Conservation (phyloP, 2,329 filamentous ascomycete genomes). For the Aureobasidium sp. region DNA sequence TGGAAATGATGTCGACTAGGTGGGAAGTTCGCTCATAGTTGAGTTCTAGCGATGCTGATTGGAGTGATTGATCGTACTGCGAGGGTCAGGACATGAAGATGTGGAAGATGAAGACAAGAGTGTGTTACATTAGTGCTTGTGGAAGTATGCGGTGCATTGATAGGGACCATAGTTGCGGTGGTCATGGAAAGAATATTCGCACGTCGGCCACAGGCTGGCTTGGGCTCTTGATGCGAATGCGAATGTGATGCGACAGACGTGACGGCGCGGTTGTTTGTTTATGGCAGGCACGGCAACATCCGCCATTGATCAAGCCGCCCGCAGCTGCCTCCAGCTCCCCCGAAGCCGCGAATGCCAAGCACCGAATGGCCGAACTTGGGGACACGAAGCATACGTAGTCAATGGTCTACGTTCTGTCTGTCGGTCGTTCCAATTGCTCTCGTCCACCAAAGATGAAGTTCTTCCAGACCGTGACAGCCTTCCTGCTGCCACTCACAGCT, state of each 20-base stretch:
- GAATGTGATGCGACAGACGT: background rate
- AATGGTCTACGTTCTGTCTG: background rate
- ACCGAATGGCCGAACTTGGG: constrained; percentile 4
- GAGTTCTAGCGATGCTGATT: constrained; percentile 53
- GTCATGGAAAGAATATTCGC: background rate
- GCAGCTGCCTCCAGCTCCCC: background rate
- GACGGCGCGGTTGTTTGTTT: constrained; percentile 1
- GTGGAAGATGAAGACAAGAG: constrained; percentile 33
- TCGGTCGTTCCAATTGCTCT: background rate
- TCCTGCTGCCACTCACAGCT: constrained; percentile 52
- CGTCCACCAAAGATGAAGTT: constrained; percentile 50
- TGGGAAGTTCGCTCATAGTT: constrained; percentile 59
- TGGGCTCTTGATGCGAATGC: background rate
- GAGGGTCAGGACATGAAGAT: constrained; percentile 34
- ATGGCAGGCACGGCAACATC: constrained; percentile 5
- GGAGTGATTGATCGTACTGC: constrained; percentile 42
- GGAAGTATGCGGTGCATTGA: constrained; percentile 10
- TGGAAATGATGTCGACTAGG: constrained; percentile 58
- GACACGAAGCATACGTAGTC: constrained; percentile 9
- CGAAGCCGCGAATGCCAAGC: background rate
- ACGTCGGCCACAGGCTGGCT: background rate
- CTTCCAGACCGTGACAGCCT: constrained; percentile 53
- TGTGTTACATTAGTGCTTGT: constrained; percentile 15
- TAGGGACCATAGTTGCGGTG: constrained; percentile 2
- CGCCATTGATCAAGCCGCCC: background rate